Conservation (phyloP, 1,284 basidiomycete genomes). For the Ustanciosporium gigantosporum region DNA sequence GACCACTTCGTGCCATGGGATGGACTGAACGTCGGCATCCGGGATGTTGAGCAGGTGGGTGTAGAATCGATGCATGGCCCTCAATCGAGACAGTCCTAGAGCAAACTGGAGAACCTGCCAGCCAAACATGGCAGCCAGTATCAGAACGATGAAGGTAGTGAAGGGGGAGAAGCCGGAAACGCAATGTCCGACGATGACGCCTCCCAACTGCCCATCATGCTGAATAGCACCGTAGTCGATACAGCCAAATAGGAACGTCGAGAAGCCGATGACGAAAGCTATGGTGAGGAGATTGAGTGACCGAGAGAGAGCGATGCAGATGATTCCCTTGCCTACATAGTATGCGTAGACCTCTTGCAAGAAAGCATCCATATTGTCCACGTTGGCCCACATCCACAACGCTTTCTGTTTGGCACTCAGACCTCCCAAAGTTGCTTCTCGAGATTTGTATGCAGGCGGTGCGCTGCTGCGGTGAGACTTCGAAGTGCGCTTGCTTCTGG, state of each 20-base stretch:
- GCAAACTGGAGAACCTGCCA: constrained; percentile 66
- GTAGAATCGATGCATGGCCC: constrained; percentile 90
- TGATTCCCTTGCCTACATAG: constrained; percentile 93
- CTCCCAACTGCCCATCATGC: constrained; percentile 52
- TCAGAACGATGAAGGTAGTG: constrained; percentile 65
- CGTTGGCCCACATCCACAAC: constrained; percentile 98
- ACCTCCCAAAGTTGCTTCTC: constrained; percentile 23
- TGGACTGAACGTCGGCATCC: constrained; percentile 87
- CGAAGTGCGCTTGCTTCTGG: neutral
- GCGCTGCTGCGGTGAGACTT: neutral
- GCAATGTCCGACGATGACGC: constrained; percentile 56
- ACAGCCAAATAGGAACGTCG: constrained; percentile 91
- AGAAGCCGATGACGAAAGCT: constrained; percentile 94
- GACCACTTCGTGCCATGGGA: constrained; percentile 94
- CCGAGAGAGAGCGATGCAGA: constrained; percentile 84
- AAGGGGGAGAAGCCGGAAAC: constrained; percentile 79
- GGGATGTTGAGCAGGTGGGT: constrained; percentile 67
- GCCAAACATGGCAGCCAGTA: constrained; percentile 79
- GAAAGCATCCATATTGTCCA: constrained; percentile 92
- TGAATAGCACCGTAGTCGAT: constrained; percentile 80
- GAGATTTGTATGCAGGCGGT: constrained; percentile 8
- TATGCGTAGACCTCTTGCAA: constrained; percentile 93
- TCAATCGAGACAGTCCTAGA: constrained; percentile 70
- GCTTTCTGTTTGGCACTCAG: constrained; percentile 64
- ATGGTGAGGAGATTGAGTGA: constrained; percentile 90